phyloP scores from a whole-genome alignment of 2,329 filamentous ascomycete genomes.

The Oidium heveae region DNA sequence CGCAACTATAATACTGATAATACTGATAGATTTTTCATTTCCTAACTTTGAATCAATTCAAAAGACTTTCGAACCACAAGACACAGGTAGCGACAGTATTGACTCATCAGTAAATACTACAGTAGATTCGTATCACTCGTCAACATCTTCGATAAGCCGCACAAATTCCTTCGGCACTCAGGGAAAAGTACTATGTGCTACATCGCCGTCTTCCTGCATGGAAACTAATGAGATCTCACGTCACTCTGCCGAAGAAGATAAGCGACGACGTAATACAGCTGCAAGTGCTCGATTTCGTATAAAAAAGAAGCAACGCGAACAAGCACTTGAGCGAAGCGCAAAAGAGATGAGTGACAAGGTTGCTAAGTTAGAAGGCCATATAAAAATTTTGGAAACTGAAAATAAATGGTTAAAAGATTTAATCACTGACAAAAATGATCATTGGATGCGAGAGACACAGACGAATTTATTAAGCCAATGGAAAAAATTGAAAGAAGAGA shows the following conservation, averaged over 20 bases:
- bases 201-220: slow-evolving; percentile 20
- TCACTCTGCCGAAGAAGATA: slow-evolving; percentile 63
- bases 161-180: not conserved
- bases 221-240: slow-evolving; percentile 39
- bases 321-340: slow-evolving; percentile 55
- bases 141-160: slow-evolving; percentile 1
- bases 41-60: slow-evolving; percentile 10
- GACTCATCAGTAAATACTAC: not conserved
- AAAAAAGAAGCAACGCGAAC: slow-evolving; percentile 91
- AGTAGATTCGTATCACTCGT: not conserved
- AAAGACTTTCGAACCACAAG: not conserved
- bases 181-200: not conserved
- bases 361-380: slow-evolving; percentile 41
- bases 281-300: slow-evolving; percentile 73
- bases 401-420: slow-evolving; percentile 64
- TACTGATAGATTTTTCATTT: slow-evolving; percentile 13
- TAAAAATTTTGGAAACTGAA: slow-evolving; percentile 57
- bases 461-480: not conserved
- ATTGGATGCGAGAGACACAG: slow-evolving; percentile 16
- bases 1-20: slow-evolving; percentile 8
- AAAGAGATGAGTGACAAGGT: slow-evolving; percentile 71
- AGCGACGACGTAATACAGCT: slow-evolving; percentile 69
- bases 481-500: not conserved
- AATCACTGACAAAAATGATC: slow-evolving; percentile 54
- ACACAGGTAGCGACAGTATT: not conserved